Evolutionary conservation across 1,284 basidiomycete genomes (phyloP).

Genomic region (Apiotrichum siamense): DNA sequence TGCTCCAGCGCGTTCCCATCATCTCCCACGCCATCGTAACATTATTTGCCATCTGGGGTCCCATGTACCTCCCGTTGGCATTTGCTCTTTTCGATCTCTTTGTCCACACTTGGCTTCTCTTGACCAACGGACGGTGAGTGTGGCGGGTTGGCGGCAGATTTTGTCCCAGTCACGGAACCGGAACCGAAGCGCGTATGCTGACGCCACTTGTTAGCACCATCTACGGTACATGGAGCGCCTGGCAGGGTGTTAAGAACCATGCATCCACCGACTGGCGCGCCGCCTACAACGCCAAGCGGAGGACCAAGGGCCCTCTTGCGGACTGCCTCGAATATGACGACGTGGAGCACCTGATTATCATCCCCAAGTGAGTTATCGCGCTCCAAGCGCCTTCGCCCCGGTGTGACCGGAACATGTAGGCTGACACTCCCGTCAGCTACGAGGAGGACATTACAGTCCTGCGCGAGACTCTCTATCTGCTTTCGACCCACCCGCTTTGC

Average conservation of each 20-base stretch:
- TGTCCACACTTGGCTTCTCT: conserved; percentile 26
- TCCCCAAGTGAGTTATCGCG: conserved; percentile 21
- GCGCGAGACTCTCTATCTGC: conserved; percentile 35
- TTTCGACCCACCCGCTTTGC: conserved; percentile 36
- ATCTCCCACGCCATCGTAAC: conserved; percentile 25
- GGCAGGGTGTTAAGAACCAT: conserved; percentile 24
- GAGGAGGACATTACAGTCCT: conserved; percentile 34
- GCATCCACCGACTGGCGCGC: conserved; percentile 27
- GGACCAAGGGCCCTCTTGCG: not conserved
- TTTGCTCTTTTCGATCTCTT: conserved; percentile 22
- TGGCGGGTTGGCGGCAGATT: not conserved
- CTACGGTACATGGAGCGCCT: conserved; percentile 25
- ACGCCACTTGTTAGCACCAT: conserved; percentile 17
- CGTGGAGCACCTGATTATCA: conserved; percentile 36
- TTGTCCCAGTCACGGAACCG: no score
- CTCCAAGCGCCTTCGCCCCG: no score
- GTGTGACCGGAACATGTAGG: no score
- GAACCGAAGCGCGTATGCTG: no score
- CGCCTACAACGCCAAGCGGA: not conserved
- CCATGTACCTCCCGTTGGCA: conserved; percentile 20
- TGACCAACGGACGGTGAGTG: conserved; percentile 27
- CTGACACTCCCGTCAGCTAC: no score
- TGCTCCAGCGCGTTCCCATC: conserved; percentile 33
- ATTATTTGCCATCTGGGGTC: conserved; percentile 26
- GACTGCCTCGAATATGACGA: conserved; percentile 20